Evolutionary conservation across 2,329 filamentous ascomycete species (phyloP), one percentile per base, ranked within the genome.

Genomic region (Sporothrix brasiliensis): DNA sequence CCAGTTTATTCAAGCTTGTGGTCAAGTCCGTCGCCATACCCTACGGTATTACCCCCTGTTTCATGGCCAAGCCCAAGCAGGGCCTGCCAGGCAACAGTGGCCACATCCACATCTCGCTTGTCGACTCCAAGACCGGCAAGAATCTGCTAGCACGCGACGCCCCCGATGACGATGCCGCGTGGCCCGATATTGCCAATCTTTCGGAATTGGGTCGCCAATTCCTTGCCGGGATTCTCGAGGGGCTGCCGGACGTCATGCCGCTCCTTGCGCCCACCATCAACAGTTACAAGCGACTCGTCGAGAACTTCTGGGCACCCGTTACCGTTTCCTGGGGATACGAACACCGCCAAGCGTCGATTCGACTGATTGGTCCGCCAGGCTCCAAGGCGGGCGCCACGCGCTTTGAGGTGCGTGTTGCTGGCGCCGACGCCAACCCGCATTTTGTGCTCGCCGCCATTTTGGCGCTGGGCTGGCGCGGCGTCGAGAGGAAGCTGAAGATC

Each of bases 251-350:
- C 77, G 88, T 98, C 75, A 99, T 99, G 95, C 95, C 95, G 0
- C 84, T 98, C 71, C 85, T 99, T 14, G 95, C 94, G 0, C 95
- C 95, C 0, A 99, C 93, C 0, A 88, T 99, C 77, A 99, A 99
- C 85, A 97, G 92, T 73, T 99, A 99, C 85, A 99, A 99, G 82
- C 90, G 95, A 3, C 86, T 99, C 0, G 95, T 99, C 2, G 95
- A 99, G 83, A 98, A 98, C 82, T 98, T 97, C 81, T 99, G 95
- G 95, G 95, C 95, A 0, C 95, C 95, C 0, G 95, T 99, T 6
- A 97, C 94, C 0, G 95, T 98, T 0, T 97, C 93, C 0, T 99
- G 95, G 95, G 95, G 95, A 0, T 83, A 97, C 5, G 95, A 98
- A 80, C 94, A 99, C 79, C 92, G 95, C 72, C 94, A 93, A 5